Conservation (phyloP, 352 stramenopile genomes). For the Phytophthora chlamydospora region DNA sequence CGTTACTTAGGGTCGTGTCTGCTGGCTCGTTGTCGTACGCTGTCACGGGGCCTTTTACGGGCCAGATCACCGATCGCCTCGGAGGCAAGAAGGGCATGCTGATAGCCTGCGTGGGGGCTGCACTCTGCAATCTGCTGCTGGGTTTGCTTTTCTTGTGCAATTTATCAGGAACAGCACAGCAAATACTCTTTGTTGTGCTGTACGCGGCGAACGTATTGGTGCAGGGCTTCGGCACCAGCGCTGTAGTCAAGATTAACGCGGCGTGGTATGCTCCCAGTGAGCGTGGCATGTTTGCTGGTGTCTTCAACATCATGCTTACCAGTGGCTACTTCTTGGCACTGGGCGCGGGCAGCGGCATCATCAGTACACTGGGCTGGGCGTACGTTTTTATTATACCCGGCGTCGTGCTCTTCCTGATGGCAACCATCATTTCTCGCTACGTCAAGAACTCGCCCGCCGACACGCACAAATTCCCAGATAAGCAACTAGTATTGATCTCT, state of each 20-base stretch:
- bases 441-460: constrained; percentile 58
- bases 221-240: constrained; percentile 70
- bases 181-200: constrained; percentile 53
- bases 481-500: constrained; percentile 2
- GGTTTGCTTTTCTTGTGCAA: constrained; percentile 52
- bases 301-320: constrained; percentile 80
- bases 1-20: constrained; percentile 48
- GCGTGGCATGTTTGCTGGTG: constrained; percentile 60
- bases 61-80: constrained; percentile 65
- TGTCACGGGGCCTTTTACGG: constrained; percentile 56
- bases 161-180: constrained; percentile 30
- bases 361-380: constrained; percentile 53
- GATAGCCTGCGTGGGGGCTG: constrained; percentile 53
- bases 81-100: constrained; percentile 69
- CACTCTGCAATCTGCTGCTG: constrained; percentile 60
- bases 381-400: constrained; percentile 63
- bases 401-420: constrained; percentile 48
- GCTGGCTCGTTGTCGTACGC: constrained; percentile 67
- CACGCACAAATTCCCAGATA: constrained; percentile 15
- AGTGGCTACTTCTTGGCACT: constrained; percentile 69
- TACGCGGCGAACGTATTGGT: constrained; percentile 67
- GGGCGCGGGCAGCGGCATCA: constrained; percentile 58
- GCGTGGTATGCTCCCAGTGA: constrained; percentile 65
- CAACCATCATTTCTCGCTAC: constrained; percentile 50
- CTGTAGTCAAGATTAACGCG: constrained; percentile 76